Conservation (phyloP, 2,329 filamentous ascomycete genomes). For the Tympanopsis confertula region DNA sequence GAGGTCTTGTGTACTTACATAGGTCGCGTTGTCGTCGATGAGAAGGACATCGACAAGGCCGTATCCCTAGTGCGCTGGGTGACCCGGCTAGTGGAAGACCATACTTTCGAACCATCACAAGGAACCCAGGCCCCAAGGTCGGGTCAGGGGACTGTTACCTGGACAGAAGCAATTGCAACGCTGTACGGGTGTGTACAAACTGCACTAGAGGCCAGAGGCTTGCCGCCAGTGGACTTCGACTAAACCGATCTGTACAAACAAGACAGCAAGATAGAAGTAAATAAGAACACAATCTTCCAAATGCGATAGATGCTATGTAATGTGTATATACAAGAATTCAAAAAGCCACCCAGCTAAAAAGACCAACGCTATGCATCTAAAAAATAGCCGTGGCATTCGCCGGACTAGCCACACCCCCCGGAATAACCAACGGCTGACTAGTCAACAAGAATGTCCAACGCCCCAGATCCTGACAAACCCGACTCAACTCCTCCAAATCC, state of each 20-base stretch:
- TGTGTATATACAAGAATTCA: too few species aligned
- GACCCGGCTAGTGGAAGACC: background rate
- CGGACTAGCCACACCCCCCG: constrained; percentile 8
- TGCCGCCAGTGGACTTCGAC: background rate
- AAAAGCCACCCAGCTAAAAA: too few species aligned
- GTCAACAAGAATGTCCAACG: constrained; percentile 31
- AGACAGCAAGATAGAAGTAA: too few species aligned
- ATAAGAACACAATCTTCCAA: too few species aligned
- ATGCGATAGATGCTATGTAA: too few species aligned
- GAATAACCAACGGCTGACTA: constrained; percentile 28
- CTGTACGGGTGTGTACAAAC: background rate
- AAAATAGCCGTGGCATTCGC: constrained; percentile 4
- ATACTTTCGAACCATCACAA: too few species aligned
- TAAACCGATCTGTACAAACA: too few species aligned
- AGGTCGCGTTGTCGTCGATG: constrained; percentile 58
- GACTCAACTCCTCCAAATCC: constrained; percentile 25
- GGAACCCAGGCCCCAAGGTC: too few species aligned
- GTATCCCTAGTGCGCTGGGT: constrained; percentile 38
- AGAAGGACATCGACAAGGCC: constrained; percentile 68
- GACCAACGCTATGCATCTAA: too few species aligned
- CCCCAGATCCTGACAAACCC: constrained; percentile 21
- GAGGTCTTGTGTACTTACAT: constrained; percentile 65
- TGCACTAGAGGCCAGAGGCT: background rate
- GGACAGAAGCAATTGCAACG: background rate
- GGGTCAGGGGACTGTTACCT: background rate